Conservation (phyloP, 2,329 filamentous ascomycete genomes). For the Colletotrichum incanum region DNA sequence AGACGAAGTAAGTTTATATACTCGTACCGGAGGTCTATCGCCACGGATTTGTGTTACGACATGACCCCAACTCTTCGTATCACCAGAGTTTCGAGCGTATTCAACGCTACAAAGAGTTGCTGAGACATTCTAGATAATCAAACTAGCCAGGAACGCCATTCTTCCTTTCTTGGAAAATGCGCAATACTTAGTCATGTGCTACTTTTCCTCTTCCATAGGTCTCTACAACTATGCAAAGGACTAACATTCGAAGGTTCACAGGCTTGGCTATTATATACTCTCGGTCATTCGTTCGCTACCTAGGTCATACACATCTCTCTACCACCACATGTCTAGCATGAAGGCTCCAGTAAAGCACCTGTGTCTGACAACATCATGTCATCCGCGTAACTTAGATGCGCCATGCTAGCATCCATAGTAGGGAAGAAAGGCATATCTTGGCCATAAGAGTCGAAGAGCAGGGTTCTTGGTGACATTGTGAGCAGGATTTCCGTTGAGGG, state of each 20-base stretch:
- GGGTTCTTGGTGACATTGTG: conserved; percentile 45
- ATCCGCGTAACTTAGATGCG: conserved; percentile 27
- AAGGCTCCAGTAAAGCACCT: conserved; percentile 20
- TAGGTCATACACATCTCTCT: not conserved
- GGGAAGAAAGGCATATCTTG: conserved; percentile 46
- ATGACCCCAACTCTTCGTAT: too few relatives aligned
- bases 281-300: not conserved
- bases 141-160: too few relatives aligned
- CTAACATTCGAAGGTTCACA: not conserved
- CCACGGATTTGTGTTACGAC: too few relatives aligned
- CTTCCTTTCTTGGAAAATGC: too few relatives aligned
- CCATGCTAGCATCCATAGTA: conserved; percentile 45
- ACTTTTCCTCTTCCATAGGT: too few relatives aligned
- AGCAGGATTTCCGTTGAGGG: conserved; percentile 41
- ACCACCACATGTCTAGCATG: not conserved
- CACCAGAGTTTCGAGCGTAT: too few relatives aligned
- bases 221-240: too few relatives aligned
- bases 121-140: too few relatives aligned
- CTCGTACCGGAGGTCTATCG: too few relatives aligned
- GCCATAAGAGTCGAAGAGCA: conserved; percentile 46
- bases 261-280: not conserved
- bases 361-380: conserved; percentile 29
- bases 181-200: too few relatives aligned
- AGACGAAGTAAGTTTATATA: too few relatives aligned
- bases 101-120: too few relatives aligned